Conservation (phyloP, 225 moss, liverwort and hornwort species). For the Straminergon stramineum region DNA sequence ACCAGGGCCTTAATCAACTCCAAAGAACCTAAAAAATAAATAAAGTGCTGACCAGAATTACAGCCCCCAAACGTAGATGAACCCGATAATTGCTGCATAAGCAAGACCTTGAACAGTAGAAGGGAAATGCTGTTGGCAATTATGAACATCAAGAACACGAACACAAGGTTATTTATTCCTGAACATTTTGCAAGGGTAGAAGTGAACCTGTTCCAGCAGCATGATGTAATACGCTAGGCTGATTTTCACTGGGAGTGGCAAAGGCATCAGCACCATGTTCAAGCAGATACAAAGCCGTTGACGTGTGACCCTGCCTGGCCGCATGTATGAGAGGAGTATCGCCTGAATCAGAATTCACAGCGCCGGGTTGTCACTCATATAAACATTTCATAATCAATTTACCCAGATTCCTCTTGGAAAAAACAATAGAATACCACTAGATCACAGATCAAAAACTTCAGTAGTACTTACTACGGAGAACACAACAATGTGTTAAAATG, state of each 20-base stretch:
- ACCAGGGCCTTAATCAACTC: slow-evolving; percentile 63
- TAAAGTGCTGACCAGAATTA: neutral
- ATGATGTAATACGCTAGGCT: slow-evolving; percentile 80
- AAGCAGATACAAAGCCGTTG: slow-evolving; percentile 64
- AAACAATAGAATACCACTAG: neutral
- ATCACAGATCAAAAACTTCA: neutral
- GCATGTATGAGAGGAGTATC: slow-evolving; percentile 96
- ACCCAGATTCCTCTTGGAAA: neutral
- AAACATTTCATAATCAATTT: neutral
- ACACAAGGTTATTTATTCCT: neutral
- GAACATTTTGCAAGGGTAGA: neutral
- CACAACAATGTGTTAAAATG: neutral
- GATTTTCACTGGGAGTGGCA: slow-evolving; percentile 58
- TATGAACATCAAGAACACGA: neutral
- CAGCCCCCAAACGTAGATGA: neutral
- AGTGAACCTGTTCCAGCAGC: slow-evolving; percentile 78
- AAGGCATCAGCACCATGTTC: slow-evolving; percentile 73
- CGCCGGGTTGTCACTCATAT: neutral
- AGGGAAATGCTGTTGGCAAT: neutral
- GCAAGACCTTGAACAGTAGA: neutral
- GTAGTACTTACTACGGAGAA: neutral
- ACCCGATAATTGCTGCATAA: neutral
- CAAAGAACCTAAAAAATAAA: slow-evolving; percentile 46
- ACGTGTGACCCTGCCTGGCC: slow-evolving; percentile 63
- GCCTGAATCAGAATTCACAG: slow-evolving; percentile 36